A percentile compares a stretch with the other conserved stretches of the same genome.
Conservation (phyloP, 768 basidiomycete genomes). For the Kwoniella shandongensis region DNA sequence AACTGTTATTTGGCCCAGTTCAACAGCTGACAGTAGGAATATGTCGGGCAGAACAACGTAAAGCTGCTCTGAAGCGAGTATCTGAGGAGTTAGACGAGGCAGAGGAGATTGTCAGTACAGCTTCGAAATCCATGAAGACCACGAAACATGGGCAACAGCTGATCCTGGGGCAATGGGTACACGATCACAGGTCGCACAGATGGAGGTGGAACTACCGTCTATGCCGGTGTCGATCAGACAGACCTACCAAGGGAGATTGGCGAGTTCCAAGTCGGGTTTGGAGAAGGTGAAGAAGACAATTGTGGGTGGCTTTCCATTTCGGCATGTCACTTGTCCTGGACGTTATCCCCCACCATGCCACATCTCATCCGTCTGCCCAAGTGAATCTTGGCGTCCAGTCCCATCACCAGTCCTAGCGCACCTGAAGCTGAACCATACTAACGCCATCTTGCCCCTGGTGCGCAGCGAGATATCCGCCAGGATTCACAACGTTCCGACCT, state of each 20-base stretch:
- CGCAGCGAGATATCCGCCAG: slow-evolving; percentile 66
- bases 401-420: too few relatives aligned
- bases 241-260: slow-evolving; percentile 73
- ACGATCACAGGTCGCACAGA: slow-evolving; percentile 95
- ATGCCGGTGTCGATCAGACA: slow-evolving; percentile 81
- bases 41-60: slow-evolving; percentile 67
- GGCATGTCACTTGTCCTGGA: too few relatives aligned
- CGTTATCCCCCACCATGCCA: not conserved
- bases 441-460: not conserved
- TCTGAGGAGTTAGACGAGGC: slow-evolving; percentile 98
- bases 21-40: not conserved
- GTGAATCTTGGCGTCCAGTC: not conserved
- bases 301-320: slow-evolving; percentile 47
- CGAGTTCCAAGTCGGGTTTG: slow-evolving; percentile 71
- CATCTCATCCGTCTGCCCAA: too few relatives aligned
- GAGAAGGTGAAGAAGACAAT: slow-evolving; percentile 72
- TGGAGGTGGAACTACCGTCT: slow-evolving; percentile 97
- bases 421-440: too few relatives aligned
- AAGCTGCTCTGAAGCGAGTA: slow-evolving; percentile 73
- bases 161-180: not conserved
- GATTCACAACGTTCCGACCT: slow-evolving; percentile 74
- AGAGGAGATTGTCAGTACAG: slow-evolving; percentile 89
- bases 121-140: too few relatives aligned
- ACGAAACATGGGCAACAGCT: not conserved
- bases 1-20: not conserved